Percentiles rank a stretch among this genome's conserved stretches.
Evolutionary conservation across 2,329 filamentous ascomycete genomes (phyloP).

Genomic region (Neoscytalidium dimidiatum): DNA sequence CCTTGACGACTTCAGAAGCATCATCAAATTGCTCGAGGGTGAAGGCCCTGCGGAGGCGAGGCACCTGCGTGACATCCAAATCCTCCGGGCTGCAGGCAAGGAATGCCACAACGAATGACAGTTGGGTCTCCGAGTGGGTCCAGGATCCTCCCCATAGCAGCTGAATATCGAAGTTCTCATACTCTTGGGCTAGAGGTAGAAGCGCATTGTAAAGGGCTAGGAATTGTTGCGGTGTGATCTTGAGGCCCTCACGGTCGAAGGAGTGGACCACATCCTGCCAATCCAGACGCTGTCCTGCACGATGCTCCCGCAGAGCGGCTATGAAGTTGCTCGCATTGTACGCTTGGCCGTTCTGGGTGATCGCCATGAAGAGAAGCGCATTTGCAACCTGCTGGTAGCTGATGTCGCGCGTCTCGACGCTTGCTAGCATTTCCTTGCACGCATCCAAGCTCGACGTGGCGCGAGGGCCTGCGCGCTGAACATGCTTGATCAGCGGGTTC

Average conservation of each 20-base stretch:
- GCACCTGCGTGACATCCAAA: constrained; percentile 82
- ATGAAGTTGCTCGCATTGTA: constrained; percentile 70
- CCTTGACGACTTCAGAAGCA: constrained; percentile 60
- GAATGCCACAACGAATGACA: constrained; percentile 92
- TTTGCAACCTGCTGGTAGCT: constrained; percentile 80
- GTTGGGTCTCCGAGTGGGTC: constrained; percentile 81
- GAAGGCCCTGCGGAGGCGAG: constrained; percentile 77
- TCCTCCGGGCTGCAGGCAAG: constrained; percentile 73
- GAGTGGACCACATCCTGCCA: constrained; percentile 72
- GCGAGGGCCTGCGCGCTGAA: constrained; percentile 73
- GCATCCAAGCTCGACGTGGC: constrained; percentile 76
- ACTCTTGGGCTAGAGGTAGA: constrained; percentile 66
- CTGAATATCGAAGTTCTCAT: constrained; percentile 76
- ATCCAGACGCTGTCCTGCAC: constrained; percentile 58
- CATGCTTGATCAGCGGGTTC: constrained; percentile 61
- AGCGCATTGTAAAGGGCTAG: constrained; percentile 78
- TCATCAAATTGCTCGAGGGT: constrained; percentile 64
- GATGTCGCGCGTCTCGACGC: constrained; percentile 63
- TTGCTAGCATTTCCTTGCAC: constrained; percentile 60
- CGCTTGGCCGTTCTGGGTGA: constrained; percentile 61
- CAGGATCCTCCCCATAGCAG: constrained; percentile 86
- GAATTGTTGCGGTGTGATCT: constrained; percentile 79
- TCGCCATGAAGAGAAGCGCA: constrained; percentile 72
- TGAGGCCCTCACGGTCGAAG: constrained; percentile 78
- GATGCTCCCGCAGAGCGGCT: constrained; percentile 58